Conservation (phyloP, 2,329 filamentous ascomycete genomes). For the Fusarium poae region DNA sequence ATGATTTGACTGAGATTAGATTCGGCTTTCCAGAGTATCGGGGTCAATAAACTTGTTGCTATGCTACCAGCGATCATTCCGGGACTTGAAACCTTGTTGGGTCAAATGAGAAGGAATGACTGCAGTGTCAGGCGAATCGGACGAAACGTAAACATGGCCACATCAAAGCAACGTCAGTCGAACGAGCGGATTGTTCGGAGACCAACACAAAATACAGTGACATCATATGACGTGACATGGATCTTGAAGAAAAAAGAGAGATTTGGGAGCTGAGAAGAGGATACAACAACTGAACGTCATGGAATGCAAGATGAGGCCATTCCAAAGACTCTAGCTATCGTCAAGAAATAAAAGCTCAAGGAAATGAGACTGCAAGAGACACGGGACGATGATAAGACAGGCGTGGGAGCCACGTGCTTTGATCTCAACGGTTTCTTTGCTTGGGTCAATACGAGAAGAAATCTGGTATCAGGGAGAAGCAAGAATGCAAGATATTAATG, state of each 20-base stretch:
- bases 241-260: neutral
- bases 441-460: neutral
- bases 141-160: slow-evolving; percentile 1
- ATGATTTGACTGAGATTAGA: neutral
- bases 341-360: neutral
- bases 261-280: slow-evolving; percentile 24
- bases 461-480: neutral
- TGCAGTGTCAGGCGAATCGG: slow-evolving; percentile 3
- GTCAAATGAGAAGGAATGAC: neutral
- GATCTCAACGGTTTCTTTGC: slow-evolving; percentile 4
- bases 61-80: slow-evolving; percentile 6
- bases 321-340: neutral
- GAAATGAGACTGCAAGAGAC: neutral
- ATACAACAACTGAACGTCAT: neutral
- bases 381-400: slow-evolving; percentile 9
- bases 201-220: slow-evolving; percentile 22
- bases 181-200: slow-evolving; percentile 16
- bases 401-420: slow-evolving; percentile 23
- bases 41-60: slow-evolving; percentile 18
- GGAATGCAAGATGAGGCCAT: neutral
- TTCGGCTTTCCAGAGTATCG: slow-evolving; percentile 27
- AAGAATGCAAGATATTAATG: slow-evolving; percentile 5
- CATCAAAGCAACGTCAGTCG: slow-evolving; percentile 9
- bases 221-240: slow-evolving; percentile 40
- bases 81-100: neutral